Conservation (phyloP, 1,284 basidiomycete genomes). For the Polyporus tsugae region DNA sequence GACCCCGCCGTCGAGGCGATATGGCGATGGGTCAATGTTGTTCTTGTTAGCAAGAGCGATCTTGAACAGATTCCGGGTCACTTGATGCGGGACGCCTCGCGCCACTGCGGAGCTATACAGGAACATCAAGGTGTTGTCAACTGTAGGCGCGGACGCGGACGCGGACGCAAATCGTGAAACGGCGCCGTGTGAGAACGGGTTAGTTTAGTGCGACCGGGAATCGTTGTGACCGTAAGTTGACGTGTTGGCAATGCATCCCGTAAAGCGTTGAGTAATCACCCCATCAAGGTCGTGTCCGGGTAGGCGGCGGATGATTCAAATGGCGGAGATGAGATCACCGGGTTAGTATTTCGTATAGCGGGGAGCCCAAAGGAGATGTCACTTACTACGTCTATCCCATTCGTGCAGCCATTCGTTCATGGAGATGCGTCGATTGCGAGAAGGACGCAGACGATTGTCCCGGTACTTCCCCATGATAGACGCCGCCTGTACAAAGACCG, state of each 20-base stretch:
- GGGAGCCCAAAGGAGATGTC: too few relatives aligned
- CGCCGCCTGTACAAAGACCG: conserved; percentile 63
- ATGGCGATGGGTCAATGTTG: conserved; percentile 16
- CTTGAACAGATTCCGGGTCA: conserved; percentile 58
- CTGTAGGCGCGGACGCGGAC: conserved; percentile 42
- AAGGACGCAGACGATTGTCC: conserved; percentile 33
- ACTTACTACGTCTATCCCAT: conserved; percentile 20
- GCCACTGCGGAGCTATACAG: conserved; percentile 62
- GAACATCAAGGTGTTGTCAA: conserved; percentile 64
- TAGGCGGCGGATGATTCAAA: background rate
- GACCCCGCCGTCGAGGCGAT: conserved; percentile 3
- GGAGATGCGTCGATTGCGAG: conserved; percentile 40
- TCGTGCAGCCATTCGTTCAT: conserved; percentile 48
- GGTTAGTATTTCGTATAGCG: background rate
- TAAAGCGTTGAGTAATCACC: background rate
- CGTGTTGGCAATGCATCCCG: background rate
- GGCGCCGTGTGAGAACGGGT: background rate
- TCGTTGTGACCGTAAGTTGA: background rate
- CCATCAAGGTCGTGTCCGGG: background rate
- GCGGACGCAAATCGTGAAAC: background rate
- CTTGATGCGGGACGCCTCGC: conserved; percentile 66
- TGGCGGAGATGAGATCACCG: background rate
- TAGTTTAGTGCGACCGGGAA: background rate
- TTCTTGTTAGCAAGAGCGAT: conserved; percentile 39
- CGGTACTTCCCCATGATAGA: conserved; percentile 51